Conservation (phyloP, 768 basidiomycete genomes). For the Lactarius pseudohatsudake region DNA sequence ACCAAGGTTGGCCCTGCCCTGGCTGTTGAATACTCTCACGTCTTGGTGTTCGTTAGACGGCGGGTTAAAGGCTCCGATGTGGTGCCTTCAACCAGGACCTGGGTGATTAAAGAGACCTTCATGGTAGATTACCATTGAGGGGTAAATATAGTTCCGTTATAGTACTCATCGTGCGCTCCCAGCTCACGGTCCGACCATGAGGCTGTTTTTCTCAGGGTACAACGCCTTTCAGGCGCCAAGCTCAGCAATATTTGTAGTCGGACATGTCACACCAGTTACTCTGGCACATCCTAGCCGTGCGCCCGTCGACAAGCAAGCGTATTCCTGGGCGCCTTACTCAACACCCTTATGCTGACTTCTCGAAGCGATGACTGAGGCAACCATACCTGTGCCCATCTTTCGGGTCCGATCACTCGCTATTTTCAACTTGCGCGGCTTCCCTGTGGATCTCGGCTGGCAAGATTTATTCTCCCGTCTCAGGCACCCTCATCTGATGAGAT, state of each 20-base stretch:
- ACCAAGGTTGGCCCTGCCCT: not conserved
- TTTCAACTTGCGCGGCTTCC: constrained; percentile 12
- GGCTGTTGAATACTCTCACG: not conserved
- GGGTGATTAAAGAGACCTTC: not conserved
- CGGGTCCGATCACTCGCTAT: constrained; percentile 10
- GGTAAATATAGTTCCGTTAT: not conserved
- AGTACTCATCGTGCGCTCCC: not conserved
- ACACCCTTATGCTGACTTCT: not conserved
- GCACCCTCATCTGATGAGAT: not conserved
- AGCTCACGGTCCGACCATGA: not conserved
- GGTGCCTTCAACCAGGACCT: constrained; percentile 6
- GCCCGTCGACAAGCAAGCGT: not conserved
- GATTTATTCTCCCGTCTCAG: constrained; percentile 1
- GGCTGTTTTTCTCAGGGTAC: constrained; percentile 9
- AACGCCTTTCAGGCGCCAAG: not conserved
- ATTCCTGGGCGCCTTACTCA: not conserved
- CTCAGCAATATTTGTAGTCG: not conserved
- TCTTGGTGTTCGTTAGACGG: not conserved
- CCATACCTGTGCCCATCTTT: not conserved
- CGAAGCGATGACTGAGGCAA: not conserved
- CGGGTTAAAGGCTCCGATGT: not conserved
- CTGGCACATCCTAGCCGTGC: not conserved
- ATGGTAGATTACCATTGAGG: not conserved
- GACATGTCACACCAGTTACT: not conserved
- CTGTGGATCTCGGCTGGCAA: not conserved